Conservation (phyloP, 2,329 filamentous ascomycete species). For the Exophiala xenobiotica region DNA sequence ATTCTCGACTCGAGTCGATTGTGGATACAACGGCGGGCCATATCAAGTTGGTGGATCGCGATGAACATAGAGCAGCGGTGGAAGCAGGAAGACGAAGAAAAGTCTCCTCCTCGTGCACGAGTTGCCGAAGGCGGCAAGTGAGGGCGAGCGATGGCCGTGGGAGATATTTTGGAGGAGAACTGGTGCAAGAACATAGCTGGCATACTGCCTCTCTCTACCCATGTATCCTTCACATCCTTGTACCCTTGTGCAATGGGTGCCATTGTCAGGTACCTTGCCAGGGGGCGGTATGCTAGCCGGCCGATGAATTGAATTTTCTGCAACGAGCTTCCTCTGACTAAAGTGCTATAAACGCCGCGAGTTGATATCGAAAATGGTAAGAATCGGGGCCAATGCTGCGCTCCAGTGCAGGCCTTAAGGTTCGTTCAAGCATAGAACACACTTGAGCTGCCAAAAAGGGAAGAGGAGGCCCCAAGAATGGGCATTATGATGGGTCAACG, state of each 20-base stretch:
- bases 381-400: not conserved
- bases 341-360: not conserved
- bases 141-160: not conserved
- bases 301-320: not conserved
- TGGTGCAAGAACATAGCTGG: too few species aligned
- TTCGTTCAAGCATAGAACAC: too few species aligned
- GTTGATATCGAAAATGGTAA: not conserved
- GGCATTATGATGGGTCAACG: too few species aligned
- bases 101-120: not conserved
- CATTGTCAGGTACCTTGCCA: not conserved
- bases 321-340: not conserved
- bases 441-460: too few species aligned
- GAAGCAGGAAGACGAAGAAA: not conserved
- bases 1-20: conserved; percentile 1
- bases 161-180: too few species aligned
- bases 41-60: not conserved
- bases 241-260: not conserved
- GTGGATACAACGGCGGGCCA: conserved; percentile 11
- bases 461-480: too few species aligned
- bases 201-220: too few species aligned
- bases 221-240: not conserved
- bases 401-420: too few species aligned
- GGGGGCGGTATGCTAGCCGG: not conserved
- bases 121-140: not conserved
- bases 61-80: not conserved